phyloP scores from a whole-genome alignment of 768 basidiomycete genomes.

The Serpula lacrymans region DNA sequence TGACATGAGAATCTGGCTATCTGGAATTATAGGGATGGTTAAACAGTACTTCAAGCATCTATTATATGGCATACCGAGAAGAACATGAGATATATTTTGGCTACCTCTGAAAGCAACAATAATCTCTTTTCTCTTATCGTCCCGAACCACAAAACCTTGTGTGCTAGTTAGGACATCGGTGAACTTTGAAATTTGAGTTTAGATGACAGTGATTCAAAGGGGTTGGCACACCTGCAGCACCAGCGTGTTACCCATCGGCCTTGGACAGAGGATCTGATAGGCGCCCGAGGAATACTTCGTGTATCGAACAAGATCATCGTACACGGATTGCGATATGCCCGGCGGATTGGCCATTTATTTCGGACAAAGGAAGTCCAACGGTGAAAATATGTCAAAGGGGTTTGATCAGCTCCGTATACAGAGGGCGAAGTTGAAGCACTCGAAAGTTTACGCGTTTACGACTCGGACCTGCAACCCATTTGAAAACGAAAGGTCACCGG shows the following conservation, averaged over 20 bases:
- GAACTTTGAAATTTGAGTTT: conserved; percentile 27
- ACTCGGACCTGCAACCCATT: too few relatives aligned
- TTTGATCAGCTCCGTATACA: too few relatives aligned
- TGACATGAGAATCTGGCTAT: conserved; percentile 16
- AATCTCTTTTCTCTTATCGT: conserved; percentile 39
- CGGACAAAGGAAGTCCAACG: too few relatives aligned
- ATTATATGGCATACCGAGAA: conserved; percentile 12
- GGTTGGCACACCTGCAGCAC: conserved; percentile 36
- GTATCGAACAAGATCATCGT: conserved; percentile 41
- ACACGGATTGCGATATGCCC: conserved; percentile 35
- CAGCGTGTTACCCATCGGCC: conserved; percentile 46
- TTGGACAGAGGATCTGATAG: conserved; percentile 43
- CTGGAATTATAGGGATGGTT: conserved; percentile 11
- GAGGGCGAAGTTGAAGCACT: too few relatives aligned
- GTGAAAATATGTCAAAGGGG: too few relatives aligned
- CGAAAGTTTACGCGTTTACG: too few relatives aligned
- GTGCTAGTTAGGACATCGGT: conserved; percentile 33
- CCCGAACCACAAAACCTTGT: conserved; percentile 44
- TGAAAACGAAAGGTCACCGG: too few relatives aligned
- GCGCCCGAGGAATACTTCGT: conserved; percentile 50
- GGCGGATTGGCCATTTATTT: too few relatives aligned
- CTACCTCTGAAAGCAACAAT: conserved; percentile 41
- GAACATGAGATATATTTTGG: conserved; percentile 18
- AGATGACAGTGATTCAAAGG: neutral
- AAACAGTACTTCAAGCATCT: conserved; percentile 5